phyloP scores from a whole-genome alignment of 306 rosid species.

The Begonia peltatifolia region DNA sequence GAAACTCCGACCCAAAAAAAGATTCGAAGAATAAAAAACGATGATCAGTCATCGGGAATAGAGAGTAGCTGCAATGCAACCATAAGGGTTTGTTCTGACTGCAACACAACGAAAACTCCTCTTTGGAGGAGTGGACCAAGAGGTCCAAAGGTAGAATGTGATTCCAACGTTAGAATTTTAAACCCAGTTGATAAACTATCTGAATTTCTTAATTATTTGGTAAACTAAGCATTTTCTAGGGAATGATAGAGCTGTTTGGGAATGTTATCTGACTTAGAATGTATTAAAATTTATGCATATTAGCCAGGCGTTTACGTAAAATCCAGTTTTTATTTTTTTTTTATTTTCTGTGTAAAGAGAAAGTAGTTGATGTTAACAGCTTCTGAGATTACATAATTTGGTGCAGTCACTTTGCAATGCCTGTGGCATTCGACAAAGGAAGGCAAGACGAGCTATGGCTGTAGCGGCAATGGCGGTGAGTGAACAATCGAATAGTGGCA shows the following conservation, averaged over 20 bases:
- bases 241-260: too few species aligned
- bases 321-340: too few species aligned
- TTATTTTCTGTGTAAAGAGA: too few species aligned
- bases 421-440: constrained; percentile 91
- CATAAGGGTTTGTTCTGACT: constrained; percentile 81
- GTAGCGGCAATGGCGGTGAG: constrained; percentile 33
- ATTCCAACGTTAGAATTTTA: too few species aligned
- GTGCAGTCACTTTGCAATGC: constrained; percentile 87
- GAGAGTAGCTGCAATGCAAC: constrained; percentile 14
- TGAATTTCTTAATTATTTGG: too few species aligned
- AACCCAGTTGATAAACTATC: too few species aligned
- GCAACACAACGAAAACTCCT: constrained; percentile 84
- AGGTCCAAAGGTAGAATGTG: constrained; percentile 64
- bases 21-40: constrained; percentile 25
- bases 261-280: too few species aligned
- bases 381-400: not conserved
- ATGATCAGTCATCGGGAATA: constrained; percentile 19
- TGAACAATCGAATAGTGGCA: constrained; percentile 5
- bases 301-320: too few species aligned
- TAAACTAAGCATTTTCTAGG: too few species aligned
- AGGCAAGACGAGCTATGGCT: constrained; percentile 78
- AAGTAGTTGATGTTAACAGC: too few species aligned
- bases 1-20: not conserved
- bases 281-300: too few species aligned
- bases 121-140: constrained; percentile 94